Percentiles rank a stretch among this genome's conserved stretches.
phyloP scores from a whole-genome alignment of 306 rosid genomes.

The Acacia crassicarpa region DNA sequence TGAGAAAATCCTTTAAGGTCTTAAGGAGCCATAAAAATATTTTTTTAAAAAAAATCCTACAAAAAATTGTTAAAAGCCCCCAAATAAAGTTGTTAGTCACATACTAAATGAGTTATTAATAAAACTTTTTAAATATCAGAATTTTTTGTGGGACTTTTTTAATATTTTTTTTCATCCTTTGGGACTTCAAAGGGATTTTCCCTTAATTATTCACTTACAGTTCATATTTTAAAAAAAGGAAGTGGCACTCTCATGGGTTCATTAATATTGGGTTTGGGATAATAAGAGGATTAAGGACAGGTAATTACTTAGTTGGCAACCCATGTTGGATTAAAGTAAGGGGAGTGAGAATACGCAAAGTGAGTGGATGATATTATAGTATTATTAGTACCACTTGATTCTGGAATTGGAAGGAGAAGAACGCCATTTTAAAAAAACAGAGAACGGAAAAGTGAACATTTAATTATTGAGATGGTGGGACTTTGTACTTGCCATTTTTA shows the following conservation, averaged over 20 bases:
- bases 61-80: too few relatives aligned
- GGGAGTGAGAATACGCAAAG: constrained; percentile 9
- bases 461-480: background rate
- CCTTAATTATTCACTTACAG: too few relatives aligned
- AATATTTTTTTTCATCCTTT: too few relatives aligned
- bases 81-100: too few relatives aligned
- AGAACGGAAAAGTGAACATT: background rate
- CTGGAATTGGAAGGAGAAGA: background rate
- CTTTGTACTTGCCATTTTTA: background rate
- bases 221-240: too few relatives aligned
- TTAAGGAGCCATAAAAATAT: too few relatives aligned
- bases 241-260: background rate
- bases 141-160: too few relatives aligned
- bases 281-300: background rate
- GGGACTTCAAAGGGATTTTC: too few relatives aligned
- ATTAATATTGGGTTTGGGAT: background rate
- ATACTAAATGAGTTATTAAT: too few relatives aligned
- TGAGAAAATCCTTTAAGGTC: too few relatives aligned
- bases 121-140: too few relatives aligned
- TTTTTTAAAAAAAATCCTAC: too few relatives aligned
- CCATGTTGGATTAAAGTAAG: background rate
- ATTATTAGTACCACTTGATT: background rate
- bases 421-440: background rate
- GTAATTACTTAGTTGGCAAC: background rate
- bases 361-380: background rate